Evolutionary conservation across 805 yeast species (phyloP), one percentile per base, ranked within the genome.

Genomic region (Lipomyces mesembrius): DNA sequence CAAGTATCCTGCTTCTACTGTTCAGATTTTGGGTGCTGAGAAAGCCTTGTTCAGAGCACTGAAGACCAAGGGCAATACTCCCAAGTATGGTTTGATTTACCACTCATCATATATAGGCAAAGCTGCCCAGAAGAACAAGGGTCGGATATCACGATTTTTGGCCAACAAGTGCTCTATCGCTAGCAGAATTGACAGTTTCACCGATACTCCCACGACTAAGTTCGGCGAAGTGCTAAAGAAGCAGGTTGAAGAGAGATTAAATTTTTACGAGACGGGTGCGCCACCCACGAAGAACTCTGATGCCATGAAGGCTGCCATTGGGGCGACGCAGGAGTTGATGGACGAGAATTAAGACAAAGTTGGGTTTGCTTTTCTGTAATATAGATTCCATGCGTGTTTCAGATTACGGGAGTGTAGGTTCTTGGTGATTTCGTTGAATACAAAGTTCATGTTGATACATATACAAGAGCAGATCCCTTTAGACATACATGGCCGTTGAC

Each of bases 161-260:
- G 99, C 99, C 73, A 95, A 95, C 89, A 95, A 95, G 83, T 94
- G 98, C 87, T 90, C 99, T 54, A 94, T 95, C 82, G 99, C 99
- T 68, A 92, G 97, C 61, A 92, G 99, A 86, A 94, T 95, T 76
- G 99, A 95, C 83, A 92, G 92, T 83, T 95, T 92, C 81, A 89
- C 97, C 65, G 99, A 95, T 79, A 91, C 89, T 79, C 98, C 99
- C 76, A 84, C 92, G 57, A 90, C 89, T 70, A 91, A 87, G 62
- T 95, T 95, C 75, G 99, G 99, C 79, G 84, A 86, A 75, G 88
- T 93, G 64, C 87, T 95, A 80, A 93, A 92, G 85, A 87, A 91
- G 80, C 99, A 95, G 85, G 98, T 95, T 73, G 99, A 95, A 83
- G 97, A 95, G 81, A 90, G 99, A 83, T 86, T 95, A 77, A 90